A percentile compares a stretch with the other conserved stretches of the same genome.
Conservation (phyloP, 805 yeast species). For the Candida insectorum region DNA sequence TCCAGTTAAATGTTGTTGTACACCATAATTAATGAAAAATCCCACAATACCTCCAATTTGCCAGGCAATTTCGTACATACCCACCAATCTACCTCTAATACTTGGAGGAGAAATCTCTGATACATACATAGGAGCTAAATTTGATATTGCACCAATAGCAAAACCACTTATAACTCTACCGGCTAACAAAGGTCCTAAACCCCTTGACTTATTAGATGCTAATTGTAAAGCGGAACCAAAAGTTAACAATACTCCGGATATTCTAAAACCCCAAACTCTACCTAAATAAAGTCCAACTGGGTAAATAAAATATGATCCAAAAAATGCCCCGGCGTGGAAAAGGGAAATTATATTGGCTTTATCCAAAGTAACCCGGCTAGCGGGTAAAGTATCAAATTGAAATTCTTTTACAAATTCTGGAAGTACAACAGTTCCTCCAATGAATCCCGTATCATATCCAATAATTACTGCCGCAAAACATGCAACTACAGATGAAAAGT, state of each 20-base stretch:
- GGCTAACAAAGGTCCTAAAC: constrained; percentile 36
- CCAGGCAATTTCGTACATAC: constrained; percentile 49
- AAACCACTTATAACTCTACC: constrained; percentile 53
- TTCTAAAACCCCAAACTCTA: constrained; percentile 32
- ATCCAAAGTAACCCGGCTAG: constrained; percentile 20
- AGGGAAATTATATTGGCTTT: constrained; percentile 42
- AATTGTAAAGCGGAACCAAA: constrained; percentile 42
- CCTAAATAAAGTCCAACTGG: constrained; percentile 40
- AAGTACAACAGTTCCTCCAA: constrained; percentile 48
- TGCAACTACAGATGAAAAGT: constrained; percentile 39
- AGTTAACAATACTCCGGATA: constrained; percentile 35
- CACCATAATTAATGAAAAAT: constrained; percentile 50
- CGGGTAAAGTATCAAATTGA: constrained; percentile 31
- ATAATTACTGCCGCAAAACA: constrained; percentile 47
- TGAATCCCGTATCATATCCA: constrained; percentile 54
- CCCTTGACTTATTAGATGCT: constrained; percentile 24
- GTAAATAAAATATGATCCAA: constrained; percentile 41
- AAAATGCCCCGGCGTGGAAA: constrained; percentile 51
- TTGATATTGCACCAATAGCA: constrained; percentile 51
- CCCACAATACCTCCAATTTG: constrained; percentile 47
- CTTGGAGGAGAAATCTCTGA: constrained; percentile 44
- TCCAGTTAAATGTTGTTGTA: constrained; percentile 29
- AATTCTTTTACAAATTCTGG: constrained; percentile 42
- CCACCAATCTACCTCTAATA: constrained; percentile 44
- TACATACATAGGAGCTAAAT: constrained; percentile 47